A percentile compares a stretch with the other conserved stretches of the same genome.
These are phyloP conservation scores for Cladosporium sp. DNA, from an alignment of 2,329 filamentous ascomycete genomes.

Conservation along the genomic window DNA sequence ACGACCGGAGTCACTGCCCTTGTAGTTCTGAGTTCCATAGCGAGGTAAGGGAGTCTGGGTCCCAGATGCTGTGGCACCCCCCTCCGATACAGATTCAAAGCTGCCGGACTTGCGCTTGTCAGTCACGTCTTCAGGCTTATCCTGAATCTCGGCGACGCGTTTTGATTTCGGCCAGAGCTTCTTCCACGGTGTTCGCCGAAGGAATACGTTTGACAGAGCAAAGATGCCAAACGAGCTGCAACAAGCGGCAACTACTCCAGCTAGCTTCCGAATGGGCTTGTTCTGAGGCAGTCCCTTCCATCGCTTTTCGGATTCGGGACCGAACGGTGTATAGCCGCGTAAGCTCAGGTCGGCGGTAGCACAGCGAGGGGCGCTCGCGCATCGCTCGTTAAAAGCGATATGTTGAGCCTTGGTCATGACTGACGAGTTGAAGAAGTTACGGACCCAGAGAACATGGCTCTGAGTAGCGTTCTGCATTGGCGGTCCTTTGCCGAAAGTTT, in stretches of 20 bases:
- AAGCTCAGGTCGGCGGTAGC: slow-evolving; percentile 21
- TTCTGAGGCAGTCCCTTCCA: slow-evolving; percentile 26
- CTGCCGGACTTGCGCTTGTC: background rate
- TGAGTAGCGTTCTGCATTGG: slow-evolving; percentile 38
- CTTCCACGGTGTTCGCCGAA: slow-evolving; percentile 33
- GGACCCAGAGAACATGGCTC: slow-evolving; percentile 47
- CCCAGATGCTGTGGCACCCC: background rate
- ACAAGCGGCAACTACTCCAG: slow-evolving; percentile 33
- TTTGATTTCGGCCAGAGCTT: slow-evolving; percentile 20
- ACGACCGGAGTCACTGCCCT: background rate
- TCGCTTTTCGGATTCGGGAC: slow-evolving; percentile 23
- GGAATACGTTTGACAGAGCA: slow-evolving; percentile 33
- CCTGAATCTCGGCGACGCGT: background rate
- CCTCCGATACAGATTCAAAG: background rate
- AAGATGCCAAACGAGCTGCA: slow-evolving; percentile 34
- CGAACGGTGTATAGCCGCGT: slow-evolving; percentile 29
- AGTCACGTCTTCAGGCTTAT: background rate
- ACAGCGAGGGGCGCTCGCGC: slow-evolving; percentile 11
- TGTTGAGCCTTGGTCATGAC: slow-evolving; percentile 36
- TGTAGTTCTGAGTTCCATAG: slow-evolving; percentile 19
- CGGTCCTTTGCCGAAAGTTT: slow-evolving; percentile 48
- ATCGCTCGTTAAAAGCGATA: slow-evolving; percentile 22
- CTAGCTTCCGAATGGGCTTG: slow-evolving; percentile 27
- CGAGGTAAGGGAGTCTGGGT: slow-evolving; percentile 21
- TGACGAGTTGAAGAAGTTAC: slow-evolving; percentile 52